Base-by-base conservation (phyloP, 257 asterid species). In the Plantago ovata region DNA sequence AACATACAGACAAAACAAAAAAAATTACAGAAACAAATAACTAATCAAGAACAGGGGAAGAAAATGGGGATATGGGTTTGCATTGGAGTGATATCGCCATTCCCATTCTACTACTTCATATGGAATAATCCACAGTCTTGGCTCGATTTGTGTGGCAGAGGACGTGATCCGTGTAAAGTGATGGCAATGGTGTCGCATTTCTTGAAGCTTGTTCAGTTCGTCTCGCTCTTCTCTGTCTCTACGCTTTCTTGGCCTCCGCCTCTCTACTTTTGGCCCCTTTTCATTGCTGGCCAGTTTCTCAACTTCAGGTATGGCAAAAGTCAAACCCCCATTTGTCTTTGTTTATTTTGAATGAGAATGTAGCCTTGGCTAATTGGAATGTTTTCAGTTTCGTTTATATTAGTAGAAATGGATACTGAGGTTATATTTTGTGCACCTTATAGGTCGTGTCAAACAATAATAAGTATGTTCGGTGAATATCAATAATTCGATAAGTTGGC, bases 241-340 rank as follows among this genome's bases (percentile, higher is more conserved):
- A 65, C 80, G 14, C 67, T 89, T 46, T 80, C 83, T n/a, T 89
- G 97, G 95, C 97, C 98, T 49, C 98, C 95, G 48, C 95, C 97
- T 0, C 24, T 84, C 72, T 88, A 77, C 78, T 88, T 88, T 73
- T 92, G 94, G 93, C 88, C 84, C 15, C 91, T 88, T 62, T 81
- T 92, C 65, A 1, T 82, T 14, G 74, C 74, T 46, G 97, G 98
- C 22, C 95, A 93, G 79, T 88, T 89, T 65, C 91, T 93, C 49
- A 93, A 93, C 69, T 76, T 85, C 85, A 93, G 98, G 98, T 92
- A 8, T 9, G 39, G 11, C 53, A 41, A 22, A 54, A n/a, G n/a
- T n/a, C 36, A 28, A 28, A 28, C 36, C 6, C 36, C 36, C 6
- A 28, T 28, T 28, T 28, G 7, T 50, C 69, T 38, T 51, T 14